Percentiles rank a stretch among this genome's conserved stretches.
Conservation (phyloP, 225 moss, liverwort and hornwort genomes). For the Lunularia cruciata region DNA sequence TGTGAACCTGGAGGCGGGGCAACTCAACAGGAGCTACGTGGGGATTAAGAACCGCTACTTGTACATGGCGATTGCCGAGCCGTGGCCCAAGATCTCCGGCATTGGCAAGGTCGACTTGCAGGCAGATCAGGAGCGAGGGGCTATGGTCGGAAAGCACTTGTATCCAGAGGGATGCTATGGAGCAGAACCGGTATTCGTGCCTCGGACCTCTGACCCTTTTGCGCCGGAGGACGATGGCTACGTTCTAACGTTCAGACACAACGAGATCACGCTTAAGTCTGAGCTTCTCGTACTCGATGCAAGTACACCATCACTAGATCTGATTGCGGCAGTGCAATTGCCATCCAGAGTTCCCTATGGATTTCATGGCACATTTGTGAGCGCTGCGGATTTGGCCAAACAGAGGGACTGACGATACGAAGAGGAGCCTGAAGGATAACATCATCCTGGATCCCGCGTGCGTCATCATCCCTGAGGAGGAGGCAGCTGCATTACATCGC, state of each 20-base stretch:
- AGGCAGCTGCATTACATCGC: background rate
- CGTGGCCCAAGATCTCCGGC: slow-evolving; percentile 95
- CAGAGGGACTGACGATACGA: slow-evolving; percentile 4
- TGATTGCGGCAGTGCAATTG: slow-evolving; percentile 64
- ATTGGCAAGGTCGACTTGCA: slow-evolving; percentile 78
- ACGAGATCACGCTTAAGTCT: slow-evolving; percentile 57
- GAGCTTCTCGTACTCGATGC: slow-evolving; percentile 86
- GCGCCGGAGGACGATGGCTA: slow-evolving; percentile 81
- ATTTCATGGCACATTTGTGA: slow-evolving; percentile 79
- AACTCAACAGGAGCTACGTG: slow-evolving; percentile 67
- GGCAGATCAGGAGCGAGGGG: slow-evolving; percentile 38
- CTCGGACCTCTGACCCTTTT: slow-evolving; percentile 40
- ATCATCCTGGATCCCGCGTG: background rate
- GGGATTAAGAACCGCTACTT: slow-evolving; percentile 61
- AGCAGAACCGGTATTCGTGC: slow-evolving; percentile 86
- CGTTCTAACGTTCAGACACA: slow-evolving; percentile 72
- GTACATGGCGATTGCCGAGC: slow-evolving; percentile 82
- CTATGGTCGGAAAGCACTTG: slow-evolving; percentile 43
- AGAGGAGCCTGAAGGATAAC: background rate
- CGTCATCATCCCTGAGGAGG: background rate
- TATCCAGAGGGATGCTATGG: slow-evolving; percentile 66
- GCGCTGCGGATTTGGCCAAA: slow-evolving; percentile 38
- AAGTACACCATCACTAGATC: slow-evolving; percentile 54
- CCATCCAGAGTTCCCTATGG: slow-evolving; percentile 92
- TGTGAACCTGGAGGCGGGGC: slow-evolving; percentile 83